These are phyloP conservation scores for Tuctoria greenei DNA, from an alignment of 176 grass and related monocot genomes.

Conservation along the genomic window DNA sequence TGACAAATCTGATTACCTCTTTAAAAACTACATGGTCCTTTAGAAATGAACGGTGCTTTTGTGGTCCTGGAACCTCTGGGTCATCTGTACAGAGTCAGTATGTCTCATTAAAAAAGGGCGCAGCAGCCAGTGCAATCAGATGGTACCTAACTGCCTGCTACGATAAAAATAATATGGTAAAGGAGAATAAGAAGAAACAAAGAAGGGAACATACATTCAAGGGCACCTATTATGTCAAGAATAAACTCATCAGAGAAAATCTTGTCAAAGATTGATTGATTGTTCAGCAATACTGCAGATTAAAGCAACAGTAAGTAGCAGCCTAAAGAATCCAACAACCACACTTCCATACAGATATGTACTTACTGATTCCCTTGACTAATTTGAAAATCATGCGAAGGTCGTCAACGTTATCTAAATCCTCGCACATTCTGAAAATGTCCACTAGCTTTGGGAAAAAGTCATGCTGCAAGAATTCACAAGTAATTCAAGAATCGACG, in stretches of 20 bases:
- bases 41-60: conserved; percentile 89
- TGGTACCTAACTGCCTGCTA: conserved; percentile 25
- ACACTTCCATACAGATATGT: conserved; percentile 30
- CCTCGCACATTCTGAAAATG: conserved; percentile 97
- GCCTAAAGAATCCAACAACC: conserved; percentile 22
- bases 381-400: conserved; percentile 97
- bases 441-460: conserved; percentile 94
- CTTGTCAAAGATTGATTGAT: conserved; percentile 76
- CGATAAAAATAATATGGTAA: conserved; percentile 25
- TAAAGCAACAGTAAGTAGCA: conserved; percentile 40
- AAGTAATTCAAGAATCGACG: conserved; percentile 27
- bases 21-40: conserved; percentile 98
- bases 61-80: conserved; percentile 75
- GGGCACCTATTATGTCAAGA: conserved; percentile 91
- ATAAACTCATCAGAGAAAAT: conserved; percentile 94
- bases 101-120: conserved; percentile 18
- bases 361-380: conserved; percentile 96
- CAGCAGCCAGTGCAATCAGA: conserved; percentile 21
- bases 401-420: conserved; percentile 89
- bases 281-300: conserved; percentile 93
- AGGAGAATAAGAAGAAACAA: conserved; percentile 25
- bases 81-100: conserved; percentile 75
- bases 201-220: conserved; percentile 76
- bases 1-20: conserved; percentile 62
- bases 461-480: conserved; percentile 56